Evolutionary conservation across 768 basidiomycete genomes (phyloP), one percentile per base, ranked within the genome.

Genomic region (Gloeopeniophorella convolvens): DNA sequence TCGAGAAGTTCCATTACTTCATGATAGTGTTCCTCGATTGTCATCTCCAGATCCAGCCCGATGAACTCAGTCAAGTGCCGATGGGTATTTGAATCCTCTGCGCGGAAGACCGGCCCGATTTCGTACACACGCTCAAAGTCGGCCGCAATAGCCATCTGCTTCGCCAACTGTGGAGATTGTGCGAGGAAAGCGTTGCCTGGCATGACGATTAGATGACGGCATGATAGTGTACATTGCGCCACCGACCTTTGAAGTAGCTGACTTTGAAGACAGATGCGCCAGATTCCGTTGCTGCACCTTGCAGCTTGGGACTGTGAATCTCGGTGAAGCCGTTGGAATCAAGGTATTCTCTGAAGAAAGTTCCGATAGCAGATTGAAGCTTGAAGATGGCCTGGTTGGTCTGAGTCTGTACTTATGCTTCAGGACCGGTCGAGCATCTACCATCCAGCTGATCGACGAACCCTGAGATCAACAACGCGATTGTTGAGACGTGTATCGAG

Each of bases 121-220:
- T 99, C 96, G 69, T 94, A 99, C 7, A 99, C 96, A 27, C 92
- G 80, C 67, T 98, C 96, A 64, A 98, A 93, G 70, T 98, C 96
- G 46, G 91, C 93, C 28, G 96, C 92, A 60, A 99, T 98, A 53
- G 88, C 89, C 96, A 99, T 99, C 70, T 99, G 96, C 68, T 99
- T 99, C 43, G 93, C 90, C 13, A 98, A 75, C 64, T 99, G 96
- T 33, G 96, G 96, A 32, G 89, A 93, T 67, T 99, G 96, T 16
- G 96, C 96, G 33, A 99, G 78, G 73, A 77, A 99, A 2, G 96
- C 96, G 58, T 68, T 78, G 26, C 89, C 93, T 95, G 32, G 41
- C 7, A 46, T 18, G 12, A 27, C 16, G 31, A 24, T 49, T 12
- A 48, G 28, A 34, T 20, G 27, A 23, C 15, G 24, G 28, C 26